Evolutionary conservation across 352 stramenopile genomes (phyloP).

Genomic region (Blastocystis sp.): DNA sequence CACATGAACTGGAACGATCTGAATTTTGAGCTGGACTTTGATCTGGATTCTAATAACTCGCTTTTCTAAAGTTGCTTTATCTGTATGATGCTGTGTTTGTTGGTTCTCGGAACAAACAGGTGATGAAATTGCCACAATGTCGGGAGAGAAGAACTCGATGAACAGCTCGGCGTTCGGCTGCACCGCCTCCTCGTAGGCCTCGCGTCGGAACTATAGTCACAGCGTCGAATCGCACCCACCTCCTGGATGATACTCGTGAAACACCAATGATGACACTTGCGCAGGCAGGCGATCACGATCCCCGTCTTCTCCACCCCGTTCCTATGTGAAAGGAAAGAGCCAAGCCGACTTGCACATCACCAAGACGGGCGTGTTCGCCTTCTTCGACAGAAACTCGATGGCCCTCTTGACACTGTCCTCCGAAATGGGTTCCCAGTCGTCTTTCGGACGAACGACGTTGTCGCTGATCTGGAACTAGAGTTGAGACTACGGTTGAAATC

Average conservation of each 20-base stretch:
- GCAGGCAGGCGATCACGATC: constrained; percentile 9
- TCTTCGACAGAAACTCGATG: not conserved
- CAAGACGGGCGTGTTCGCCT: not conserved
- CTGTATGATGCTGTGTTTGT: not conserved
- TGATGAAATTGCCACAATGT: not conserved
- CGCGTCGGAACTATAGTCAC: not conserved
- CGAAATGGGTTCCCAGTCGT: constrained; percentile 40
- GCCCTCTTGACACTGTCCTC: constrained; percentile 25
- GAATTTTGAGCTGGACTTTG: constrained; percentile 49
- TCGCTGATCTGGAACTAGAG: constrained; percentile 3
- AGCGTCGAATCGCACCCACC: not conserved
- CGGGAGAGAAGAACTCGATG: constrained; percentile 47
- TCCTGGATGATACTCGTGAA: constrained; percentile 53
- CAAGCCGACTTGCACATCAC: constrained; percentile 11
- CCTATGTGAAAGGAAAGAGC: not conserved
- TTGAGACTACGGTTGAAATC: not conserved
- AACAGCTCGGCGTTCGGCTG: not conserved
- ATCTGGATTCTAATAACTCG: constrained; percentile 7
- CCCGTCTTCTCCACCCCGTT: constrained; percentile 8
- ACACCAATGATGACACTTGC: constrained; percentile 26
- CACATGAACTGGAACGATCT: constrained; percentile 46
- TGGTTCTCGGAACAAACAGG: not conserved
- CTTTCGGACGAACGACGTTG: not conserved
- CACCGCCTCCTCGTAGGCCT: not conserved
- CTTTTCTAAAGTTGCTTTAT: constrained; percentile 40